These are phyloP conservation scores for Wickerhamia fluorescens DNA, from an alignment of 805 yeast species.

Conservation along the genomic window DNA sequence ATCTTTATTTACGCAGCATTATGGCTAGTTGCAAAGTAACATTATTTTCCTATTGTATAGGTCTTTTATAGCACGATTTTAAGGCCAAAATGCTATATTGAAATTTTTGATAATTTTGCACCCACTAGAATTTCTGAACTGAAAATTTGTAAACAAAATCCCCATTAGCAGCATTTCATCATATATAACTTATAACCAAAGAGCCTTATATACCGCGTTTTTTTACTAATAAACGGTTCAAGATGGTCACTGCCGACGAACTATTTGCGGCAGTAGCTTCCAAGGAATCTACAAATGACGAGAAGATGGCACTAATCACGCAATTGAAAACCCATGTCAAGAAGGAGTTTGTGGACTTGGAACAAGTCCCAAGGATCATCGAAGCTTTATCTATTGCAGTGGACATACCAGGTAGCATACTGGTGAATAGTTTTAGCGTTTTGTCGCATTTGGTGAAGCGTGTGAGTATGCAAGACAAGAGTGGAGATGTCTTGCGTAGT, in stretches of 20 bases:
- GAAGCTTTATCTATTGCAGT: constrained; percentile 43
- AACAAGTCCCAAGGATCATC: constrained; percentile 43
- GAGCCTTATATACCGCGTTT: not conserved
- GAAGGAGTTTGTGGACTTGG: constrained; percentile 45
- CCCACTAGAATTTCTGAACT: not conserved
- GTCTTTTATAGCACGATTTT: too few relatives aligned
- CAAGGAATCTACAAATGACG: constrained; percentile 6
- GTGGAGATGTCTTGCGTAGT: constrained; percentile 28
- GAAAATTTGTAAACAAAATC: too few relatives aligned
- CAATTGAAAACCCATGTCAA: constrained; percentile 49
- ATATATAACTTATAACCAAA: constrained; percentile 2
- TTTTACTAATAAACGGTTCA: too few relatives aligned
- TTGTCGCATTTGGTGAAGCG: constrained; percentile 52
- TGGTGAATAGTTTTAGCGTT: constrained; percentile 40
- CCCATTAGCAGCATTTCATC: too few relatives aligned
- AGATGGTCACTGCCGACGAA: constrained; percentile 11
- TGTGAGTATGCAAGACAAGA: constrained; percentile 49
- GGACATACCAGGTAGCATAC: constrained; percentile 32
- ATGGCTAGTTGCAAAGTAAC: constrained; percentile 15
- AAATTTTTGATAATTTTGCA: too few relatives aligned
- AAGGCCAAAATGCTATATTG: too few relatives aligned
- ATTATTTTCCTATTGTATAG: too few relatives aligned
- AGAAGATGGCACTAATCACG: constrained; percentile 14
- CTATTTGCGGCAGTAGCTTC: constrained; percentile 14
- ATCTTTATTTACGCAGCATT: constrained; percentile 13